Base-by-base conservation (phyloP, 2,329 filamentous ascomycete genomes). In the Pyricularia sp. region DNA sequence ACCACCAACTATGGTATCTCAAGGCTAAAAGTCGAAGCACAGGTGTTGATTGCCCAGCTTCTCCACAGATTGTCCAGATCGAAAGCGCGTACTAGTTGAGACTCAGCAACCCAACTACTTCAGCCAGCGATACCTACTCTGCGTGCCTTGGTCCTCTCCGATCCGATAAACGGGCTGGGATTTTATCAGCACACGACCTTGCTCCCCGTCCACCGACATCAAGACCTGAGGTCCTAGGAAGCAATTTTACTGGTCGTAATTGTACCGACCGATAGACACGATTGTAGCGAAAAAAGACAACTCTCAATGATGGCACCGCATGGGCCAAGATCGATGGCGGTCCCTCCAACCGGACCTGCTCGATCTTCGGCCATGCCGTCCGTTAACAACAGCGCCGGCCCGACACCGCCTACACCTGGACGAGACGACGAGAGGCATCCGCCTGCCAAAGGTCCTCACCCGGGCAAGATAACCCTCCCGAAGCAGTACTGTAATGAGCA, bases 401-500 rank as follows among this genome's bases (percentile, higher is more conserved):
- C 62, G 31, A 40, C 62, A 13, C 40, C 62, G n/a, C 61, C 65
- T 10, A 61, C 55, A 35, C 53, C 65, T 7, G 59, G 65, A 3
- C 49, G 31, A 28, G 65, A 66, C 7, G 63, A 66, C 16, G 64
- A 61, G 28, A 57, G 22, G 31, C 66, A 67, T 26, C 67, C 68
- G 8, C 66, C 67, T 1, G 65, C 68, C 22, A 62, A 65, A 28
- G 69, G 69, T 0, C 69, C 69, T 7, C 62, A 65, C 55, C 79
- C 81, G 2, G 81, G 81, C 67, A 75, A 77, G 68, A 79, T 82
- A 62, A 78, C 77, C 55, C 78, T 80, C 55, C 78, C 80, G 26
- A 78, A 82, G 62, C 90, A 91, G 65, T 97, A 93, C 77, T 84
- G 91, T 67, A 88, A 91, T 69, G 91, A 97, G 73, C 87, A 91